Base-by-base conservation (phyloP, 352 stramenopile species). In the Nothophytophthora sp. region DNA sequence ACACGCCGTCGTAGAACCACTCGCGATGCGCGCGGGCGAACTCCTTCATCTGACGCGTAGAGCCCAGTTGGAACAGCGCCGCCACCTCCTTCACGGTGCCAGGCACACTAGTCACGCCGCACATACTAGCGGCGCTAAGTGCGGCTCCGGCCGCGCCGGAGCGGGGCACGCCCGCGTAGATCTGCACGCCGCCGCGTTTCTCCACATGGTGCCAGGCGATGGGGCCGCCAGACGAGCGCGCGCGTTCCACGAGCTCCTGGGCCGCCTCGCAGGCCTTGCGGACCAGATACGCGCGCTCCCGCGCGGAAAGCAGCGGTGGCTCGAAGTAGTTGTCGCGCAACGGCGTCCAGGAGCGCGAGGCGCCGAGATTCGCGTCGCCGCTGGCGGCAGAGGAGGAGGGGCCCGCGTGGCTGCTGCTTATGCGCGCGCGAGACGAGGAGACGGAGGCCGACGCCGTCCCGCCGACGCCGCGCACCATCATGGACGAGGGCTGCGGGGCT, bases 181-280 rank as follows among this genome's bases (percentile, higher is more conserved):
- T 50, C 63, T 93, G 82, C 23, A 93, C 80, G 32, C 78, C 76
- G 20, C 84, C 77, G 55, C 73, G 70, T 46, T 90, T 90, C 42
- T 93, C 82, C 4, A 93, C 52, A 50, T 91, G 79, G 33, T 70
- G 77, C 82, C 82, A 93, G 25, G 81, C 53, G 33, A 93, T 76
- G 7, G 82, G 78, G 0, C 82, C 82, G 34, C 77, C 76, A 1
- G 65, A 65, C 19, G 60, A 78, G 2, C 80, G 76, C 36, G 78
- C 78, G 52, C 82, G 82, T 50, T 88, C 80, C 2, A 93, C 82
- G 19, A 93, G 80, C 50, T 90, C 75, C 46, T 87, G 78, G 13
- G 82, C 80, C 18, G 82, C 79, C 46, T 93, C 80, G 62, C 80
- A 93, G 5, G 80, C 64, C 66, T 93, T 93, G 54, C 80, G 82